Conservation (phyloP, 306 rosid species). For the Dalbergia cochinchinensis region DNA sequence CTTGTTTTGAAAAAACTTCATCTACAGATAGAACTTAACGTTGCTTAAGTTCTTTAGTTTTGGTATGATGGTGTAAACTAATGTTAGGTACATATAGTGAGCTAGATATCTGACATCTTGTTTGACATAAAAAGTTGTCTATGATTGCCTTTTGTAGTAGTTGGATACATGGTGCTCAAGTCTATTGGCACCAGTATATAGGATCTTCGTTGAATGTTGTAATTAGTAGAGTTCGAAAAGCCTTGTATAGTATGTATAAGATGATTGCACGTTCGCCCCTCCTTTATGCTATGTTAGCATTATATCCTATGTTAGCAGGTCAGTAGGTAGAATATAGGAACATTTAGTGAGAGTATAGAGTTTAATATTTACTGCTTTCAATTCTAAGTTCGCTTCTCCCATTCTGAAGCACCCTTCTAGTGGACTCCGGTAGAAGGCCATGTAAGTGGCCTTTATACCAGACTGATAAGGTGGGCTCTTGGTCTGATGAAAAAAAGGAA, state of each 20-base stretch:
- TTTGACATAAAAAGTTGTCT: slow-evolving; percentile 4
- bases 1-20: slow-evolving; percentile 68
- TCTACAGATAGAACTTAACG: slow-evolving; percentile 52
- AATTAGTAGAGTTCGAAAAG: slow-evolving; percentile 40
- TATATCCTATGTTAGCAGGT: background rate
- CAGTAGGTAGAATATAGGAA: background rate
- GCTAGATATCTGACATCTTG: slow-evolving; percentile 41
- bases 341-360: background rate
- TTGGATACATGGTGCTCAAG: slow-evolving; percentile 33
- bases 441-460: too few relatives aligned
- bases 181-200: slow-evolving; percentile 30
- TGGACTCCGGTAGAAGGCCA: too few relatives aligned
- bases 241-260: slow-evolving; percentile 32
- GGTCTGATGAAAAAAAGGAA: too few relatives aligned
- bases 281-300: background rate
- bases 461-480: too few relatives aligned
- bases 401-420: too few relatives aligned
- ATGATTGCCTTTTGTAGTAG: slow-evolving; percentile 23
- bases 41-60: slow-evolving; percentile 55
- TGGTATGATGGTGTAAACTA: slow-evolving; percentile 51
- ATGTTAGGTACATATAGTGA: slow-evolving; percentile 33
- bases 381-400: too few relatives aligned
- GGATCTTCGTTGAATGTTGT: background rate
- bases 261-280: slow-evolving; percentile 5
- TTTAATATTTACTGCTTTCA: too few relatives aligned